Evolutionary conservation across 2,329 filamentous ascomycete species (phyloP).

Genomic region (Huntiella omanensis): DNA sequence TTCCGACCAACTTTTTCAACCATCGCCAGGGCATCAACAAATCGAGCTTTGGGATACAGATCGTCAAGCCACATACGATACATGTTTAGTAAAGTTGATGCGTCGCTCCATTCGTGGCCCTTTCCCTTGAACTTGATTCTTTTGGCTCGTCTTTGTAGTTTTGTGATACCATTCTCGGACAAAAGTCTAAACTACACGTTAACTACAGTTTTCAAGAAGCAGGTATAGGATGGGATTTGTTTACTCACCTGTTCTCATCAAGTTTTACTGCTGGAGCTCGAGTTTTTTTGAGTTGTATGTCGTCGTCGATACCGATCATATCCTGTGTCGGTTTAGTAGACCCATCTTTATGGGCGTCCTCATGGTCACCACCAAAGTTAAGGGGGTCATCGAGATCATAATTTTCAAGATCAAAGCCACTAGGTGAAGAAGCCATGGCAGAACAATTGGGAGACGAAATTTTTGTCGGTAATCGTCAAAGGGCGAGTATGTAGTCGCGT

Average conservation of each 20-base stretch:
- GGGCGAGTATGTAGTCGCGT: too few relatives aligned
- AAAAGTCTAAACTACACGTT: constrained; percentile 39
- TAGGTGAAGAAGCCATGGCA: not conserved
- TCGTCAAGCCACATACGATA: constrained; percentile 97
- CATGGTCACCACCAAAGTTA: constrained; percentile 13
- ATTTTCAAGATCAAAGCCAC: constrained; percentile 47
- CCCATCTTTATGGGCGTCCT: constrained; percentile 17
- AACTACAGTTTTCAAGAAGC: too few relatives aligned
- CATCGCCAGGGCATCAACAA: constrained; percentile 72
- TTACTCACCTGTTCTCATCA: constrained; percentile 51
- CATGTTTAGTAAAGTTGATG: constrained; percentile 62
- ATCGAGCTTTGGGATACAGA: constrained; percentile 84
- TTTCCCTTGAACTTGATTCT: constrained; percentile 74
- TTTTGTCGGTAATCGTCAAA: too few relatives aligned
- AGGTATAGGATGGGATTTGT: not conserved
- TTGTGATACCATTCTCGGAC: constrained; percentile 66
- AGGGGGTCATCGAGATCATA: constrained; percentile 48
- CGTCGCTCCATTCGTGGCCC: constrained; percentile 87
- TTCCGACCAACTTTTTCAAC: constrained; percentile 88
- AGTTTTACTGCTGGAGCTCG: constrained; percentile 61
- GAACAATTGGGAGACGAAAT: not conserved
- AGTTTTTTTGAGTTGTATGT: constrained; percentile 62
- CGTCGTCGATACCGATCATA: constrained; percentile 64
- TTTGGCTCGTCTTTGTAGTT: constrained; percentile 51
- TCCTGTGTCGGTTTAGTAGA: constrained; percentile 25